Conservation (phyloP, 2,329 filamentous ascomycete genomes). For the Coniochaeta prunicola region DNA sequence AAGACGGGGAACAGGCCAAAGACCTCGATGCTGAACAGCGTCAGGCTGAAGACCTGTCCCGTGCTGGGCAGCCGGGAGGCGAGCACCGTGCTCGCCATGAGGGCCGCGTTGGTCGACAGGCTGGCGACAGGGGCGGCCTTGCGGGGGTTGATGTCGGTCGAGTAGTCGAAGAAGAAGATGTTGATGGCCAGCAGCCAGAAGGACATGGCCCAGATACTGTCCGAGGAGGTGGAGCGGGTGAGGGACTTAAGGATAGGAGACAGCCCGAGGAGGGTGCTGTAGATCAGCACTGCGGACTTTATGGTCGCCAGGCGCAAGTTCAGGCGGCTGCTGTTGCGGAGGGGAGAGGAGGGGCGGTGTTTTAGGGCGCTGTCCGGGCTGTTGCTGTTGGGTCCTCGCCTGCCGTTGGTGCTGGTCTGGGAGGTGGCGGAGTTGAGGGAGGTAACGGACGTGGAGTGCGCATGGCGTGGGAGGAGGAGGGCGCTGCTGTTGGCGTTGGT, state of each 20-base stretch:
- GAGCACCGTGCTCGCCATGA: constrained; percentile 94
- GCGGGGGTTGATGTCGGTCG: constrained; percentile 20
- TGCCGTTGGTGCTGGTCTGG: constrained; percentile 19
- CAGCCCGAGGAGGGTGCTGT: constrained; percentile 82
- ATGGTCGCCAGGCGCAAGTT: constrained; percentile 64
- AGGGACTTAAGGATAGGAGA: constrained; percentile 94
- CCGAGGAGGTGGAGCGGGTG: constrained; percentile 84
- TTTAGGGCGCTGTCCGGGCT: constrained; percentile 15
- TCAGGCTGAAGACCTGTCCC: constrained; percentile 89
- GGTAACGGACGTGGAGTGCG: constrained; percentile 45
- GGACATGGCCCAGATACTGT: constrained; percentile 96
- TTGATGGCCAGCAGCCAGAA: constrained; percentile 92
- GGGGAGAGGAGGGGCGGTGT: constrained; percentile 13
- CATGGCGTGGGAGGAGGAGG: constrained; percentile 30
- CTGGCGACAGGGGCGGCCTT: constrained; percentile 50
- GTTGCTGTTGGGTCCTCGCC: constrained; percentile 3
- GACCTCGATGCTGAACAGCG: constrained; percentile 93
- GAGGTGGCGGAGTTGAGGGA: constrained; percentile 43
- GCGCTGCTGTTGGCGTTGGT: constrained; percentile 18
- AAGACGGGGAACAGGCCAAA: constrained; percentile 98
- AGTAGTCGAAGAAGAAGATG: constrained; percentile 97
- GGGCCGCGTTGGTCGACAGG: constrained; percentile 86
- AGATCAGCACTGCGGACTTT: constrained; percentile 89
- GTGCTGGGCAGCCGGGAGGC: constrained; percentile 84
- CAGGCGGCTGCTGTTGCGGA: constrained; percentile 30